Evolutionary conservation across 2,329 filamentous ascomycete genomes (phyloP).

Genomic region (Fusarium pseudoanthophilum): DNA sequence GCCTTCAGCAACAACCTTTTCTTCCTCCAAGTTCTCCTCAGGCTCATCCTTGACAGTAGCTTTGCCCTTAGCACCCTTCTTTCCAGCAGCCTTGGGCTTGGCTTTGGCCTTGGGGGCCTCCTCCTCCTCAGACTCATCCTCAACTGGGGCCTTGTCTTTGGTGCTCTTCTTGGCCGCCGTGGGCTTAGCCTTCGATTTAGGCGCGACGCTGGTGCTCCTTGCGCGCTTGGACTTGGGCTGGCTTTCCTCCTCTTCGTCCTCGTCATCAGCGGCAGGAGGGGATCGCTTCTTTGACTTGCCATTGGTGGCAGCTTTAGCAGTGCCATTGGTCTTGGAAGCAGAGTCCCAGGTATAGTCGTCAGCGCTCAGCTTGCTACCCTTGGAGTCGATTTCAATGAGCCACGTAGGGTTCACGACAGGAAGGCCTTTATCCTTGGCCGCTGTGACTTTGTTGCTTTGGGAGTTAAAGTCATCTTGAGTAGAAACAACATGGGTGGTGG

Average conservation of each 20-base stretch:
- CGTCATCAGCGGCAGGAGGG: constrained; percentile 35
- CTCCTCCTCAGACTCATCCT: constrained; percentile 45
- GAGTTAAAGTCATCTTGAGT: constrained; percentile 63
- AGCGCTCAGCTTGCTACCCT: constrained; percentile 39
- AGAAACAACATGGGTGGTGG: constrained; percentile 68
- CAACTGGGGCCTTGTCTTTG: constrained; percentile 27
- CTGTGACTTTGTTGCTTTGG: constrained; percentile 61
- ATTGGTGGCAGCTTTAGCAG: constrained; percentile 32
- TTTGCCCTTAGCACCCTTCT: constrained; percentile 41
- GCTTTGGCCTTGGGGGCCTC: constrained; percentile 37
- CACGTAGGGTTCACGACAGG: constrained; percentile 69
- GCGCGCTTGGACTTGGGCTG: constrained; percentile 47
- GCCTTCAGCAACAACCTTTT: constrained; percentile 53
- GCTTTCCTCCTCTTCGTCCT: constrained; percentile 45
- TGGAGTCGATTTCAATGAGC: constrained; percentile 65
- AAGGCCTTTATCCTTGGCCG: constrained; percentile 59
- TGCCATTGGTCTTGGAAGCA: constrained; percentile 40
- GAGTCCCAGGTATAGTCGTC: constrained; percentile 46
- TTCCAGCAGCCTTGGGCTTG: constrained; percentile 21
- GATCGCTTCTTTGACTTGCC: constrained; percentile 44
- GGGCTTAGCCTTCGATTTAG: constrained; percentile 8
- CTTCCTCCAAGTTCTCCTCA: constrained; percentile 45
- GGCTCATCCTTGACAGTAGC: constrained; percentile 38
- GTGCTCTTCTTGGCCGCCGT: constrained; percentile 39
- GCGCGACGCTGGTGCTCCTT: constrained; percentile 8